Evolutionary conservation across 306 rosid species (phyloP).

Genomic region (Cicer judaicum): DNA sequence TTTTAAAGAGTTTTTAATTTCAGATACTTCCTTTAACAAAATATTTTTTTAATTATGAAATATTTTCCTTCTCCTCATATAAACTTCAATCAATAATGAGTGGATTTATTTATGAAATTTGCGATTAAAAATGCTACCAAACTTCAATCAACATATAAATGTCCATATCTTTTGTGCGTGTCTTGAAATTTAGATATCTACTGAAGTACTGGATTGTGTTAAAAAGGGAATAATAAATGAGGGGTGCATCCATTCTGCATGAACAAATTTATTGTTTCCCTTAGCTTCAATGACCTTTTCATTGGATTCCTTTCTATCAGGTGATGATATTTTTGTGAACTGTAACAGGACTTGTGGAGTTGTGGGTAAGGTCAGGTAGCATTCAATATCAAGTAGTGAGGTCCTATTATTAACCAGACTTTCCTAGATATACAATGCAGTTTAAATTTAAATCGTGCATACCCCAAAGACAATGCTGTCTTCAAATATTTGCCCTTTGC

Average conservation of each 20-base stretch:
- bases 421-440: constrained; percentile 42
- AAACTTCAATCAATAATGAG: no score
- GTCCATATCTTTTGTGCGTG: no score
- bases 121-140: no score
- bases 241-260: constrained; percentile 55
- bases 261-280: constrained; percentile 61
- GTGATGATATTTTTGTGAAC: constrained; percentile 55
- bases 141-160: no score
- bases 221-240: not conserved
- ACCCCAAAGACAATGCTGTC: constrained; percentile 85
- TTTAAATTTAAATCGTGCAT: constrained; percentile 57
- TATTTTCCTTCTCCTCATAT: rapidly evolving
- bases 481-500: constrained; percentile 37
- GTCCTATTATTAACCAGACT: constrained; percentile 45
- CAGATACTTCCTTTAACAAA: no score
- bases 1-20: no score
- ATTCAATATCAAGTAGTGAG: constrained; percentile 66
- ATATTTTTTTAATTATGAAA: no score
- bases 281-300: constrained; percentile 45
- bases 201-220: not conserved
- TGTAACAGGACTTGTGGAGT: constrained; percentile 60
- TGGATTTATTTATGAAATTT: no score
- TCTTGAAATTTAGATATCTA: constrained; percentile 3
- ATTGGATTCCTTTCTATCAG: constrained; percentile 67
- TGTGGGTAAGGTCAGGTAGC: constrained; percentile 52